These are phyloP conservation scores for Xerocomus minutiporus DNA, from an alignment of 1,284 basidiomycete species.

Conservation along the genomic window DNA sequence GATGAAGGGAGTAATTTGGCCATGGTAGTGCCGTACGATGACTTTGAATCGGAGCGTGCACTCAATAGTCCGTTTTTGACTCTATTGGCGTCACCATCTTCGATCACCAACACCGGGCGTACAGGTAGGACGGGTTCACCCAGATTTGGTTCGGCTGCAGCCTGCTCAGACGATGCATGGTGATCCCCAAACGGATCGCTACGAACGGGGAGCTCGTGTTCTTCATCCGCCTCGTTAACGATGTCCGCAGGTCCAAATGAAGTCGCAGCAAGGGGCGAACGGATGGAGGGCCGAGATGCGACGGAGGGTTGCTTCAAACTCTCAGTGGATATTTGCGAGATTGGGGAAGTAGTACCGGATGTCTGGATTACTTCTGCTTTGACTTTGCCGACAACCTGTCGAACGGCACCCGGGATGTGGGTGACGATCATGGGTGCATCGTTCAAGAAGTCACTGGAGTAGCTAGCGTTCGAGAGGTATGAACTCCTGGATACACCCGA, in stretches of 20 bases:
- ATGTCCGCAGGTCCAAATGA: conserved; percentile 72
- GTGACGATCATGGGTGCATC: conserved; percentile 80
- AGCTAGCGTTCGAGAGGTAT: conserved; percentile 69
- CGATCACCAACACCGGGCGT: conserved; percentile 60
- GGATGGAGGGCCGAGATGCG: conserved; percentile 42
- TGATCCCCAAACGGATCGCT: conserved; percentile 65
- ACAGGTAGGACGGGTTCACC: conserved; percentile 38
- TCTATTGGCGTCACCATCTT: conserved; percentile 60
- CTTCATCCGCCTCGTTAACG: conserved; percentile 49
- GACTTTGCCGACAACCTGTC: conserved; percentile 69
- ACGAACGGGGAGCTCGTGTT: conserved; percentile 33
- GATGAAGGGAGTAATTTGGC: conserved; percentile 52
- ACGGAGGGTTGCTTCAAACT: conserved; percentile 38
- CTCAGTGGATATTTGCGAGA: conserved; percentile 33
- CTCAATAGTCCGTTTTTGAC: conserved; percentile 52
- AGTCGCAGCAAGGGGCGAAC: conserved; percentile 64
- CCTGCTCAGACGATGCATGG: conserved; percentile 42
- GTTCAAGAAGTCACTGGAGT: conserved; percentile 69
- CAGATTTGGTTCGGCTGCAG: conserved; percentile 35
- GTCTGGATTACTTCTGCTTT: conserved; percentile 75
- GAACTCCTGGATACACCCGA: conserved; percentile 63
- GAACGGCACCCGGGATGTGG: conserved; percentile 55
- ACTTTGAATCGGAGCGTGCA: conserved; percentile 37
- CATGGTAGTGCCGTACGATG: conserved; percentile 57
- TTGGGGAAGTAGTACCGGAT: conserved; percentile 36